phyloP scores from a whole-genome alignment of 306 rosid genomes.

The Psophocarpus tetragonolobus region DNA sequence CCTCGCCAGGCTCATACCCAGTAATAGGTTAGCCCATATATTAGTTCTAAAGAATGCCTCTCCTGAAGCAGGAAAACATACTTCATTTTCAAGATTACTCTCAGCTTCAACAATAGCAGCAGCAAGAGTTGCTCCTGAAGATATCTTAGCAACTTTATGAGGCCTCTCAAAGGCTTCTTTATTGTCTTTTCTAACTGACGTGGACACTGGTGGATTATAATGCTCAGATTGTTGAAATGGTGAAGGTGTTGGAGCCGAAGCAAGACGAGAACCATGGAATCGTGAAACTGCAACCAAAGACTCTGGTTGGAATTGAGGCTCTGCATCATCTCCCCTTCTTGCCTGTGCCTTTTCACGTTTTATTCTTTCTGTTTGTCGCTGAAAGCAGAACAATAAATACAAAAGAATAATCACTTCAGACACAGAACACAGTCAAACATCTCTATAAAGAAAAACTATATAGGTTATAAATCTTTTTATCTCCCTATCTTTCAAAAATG shows the following conservation, averaged over 20 bases:
- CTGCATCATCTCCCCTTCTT: conserved; percentile 80
- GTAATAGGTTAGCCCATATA: conserved; percentile 43
- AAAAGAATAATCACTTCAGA: not conserved
- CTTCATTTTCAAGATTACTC: conserved; percentile 71
- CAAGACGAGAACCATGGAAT: conserved; percentile 93
- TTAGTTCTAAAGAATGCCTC: conserved; percentile 48
- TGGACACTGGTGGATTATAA: conserved; percentile 25
- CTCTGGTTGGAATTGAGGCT: conserved; percentile 74
- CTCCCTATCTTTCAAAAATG: conserved; percentile 7
- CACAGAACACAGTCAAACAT: conserved; percentile 3
- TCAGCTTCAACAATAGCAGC: conserved; percentile 97
- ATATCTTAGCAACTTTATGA: conserved; percentile 55
- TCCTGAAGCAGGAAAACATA: conserved; percentile 60
- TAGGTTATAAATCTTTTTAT: not conserved
- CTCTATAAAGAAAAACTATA: conserved; percentile 15
- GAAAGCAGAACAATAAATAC: conserved; percentile 26
- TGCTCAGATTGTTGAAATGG: conserved; percentile 63
- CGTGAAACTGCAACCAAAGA: conserved; percentile 74
- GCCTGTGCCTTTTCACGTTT: conserved; percentile 80
- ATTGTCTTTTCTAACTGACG: conserved; percentile 31
- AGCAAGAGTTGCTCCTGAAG: conserved; percentile 63
- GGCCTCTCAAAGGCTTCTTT: conserved; percentile 42
- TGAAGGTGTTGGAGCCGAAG: conserved; percentile 78
- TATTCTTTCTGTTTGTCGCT: conserved; percentile 87
- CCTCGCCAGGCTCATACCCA: conserved; percentile 52